Conservation (phyloP, 306 rosid species). For the Cicer cuneatum region DNA sequence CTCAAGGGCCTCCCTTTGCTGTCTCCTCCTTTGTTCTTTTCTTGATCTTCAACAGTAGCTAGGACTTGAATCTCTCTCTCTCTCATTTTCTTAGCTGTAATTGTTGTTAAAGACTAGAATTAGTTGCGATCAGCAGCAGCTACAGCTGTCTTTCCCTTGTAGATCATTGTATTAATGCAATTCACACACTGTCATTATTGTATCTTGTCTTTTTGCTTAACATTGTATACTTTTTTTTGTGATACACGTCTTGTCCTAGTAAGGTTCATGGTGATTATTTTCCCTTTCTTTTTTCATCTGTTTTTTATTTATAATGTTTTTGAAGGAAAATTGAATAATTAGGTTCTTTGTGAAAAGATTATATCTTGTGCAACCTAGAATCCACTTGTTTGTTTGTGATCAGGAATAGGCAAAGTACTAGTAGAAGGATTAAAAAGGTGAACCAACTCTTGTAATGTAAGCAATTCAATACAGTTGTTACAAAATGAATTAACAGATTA, state of each 20-base stretch:
- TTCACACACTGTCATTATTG: constrained; percentile 32
- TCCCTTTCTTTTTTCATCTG: background rate
- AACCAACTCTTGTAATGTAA: background rate
- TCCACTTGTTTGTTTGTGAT: constrained; percentile 3
- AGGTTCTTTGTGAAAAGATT: constrained; percentile 19
- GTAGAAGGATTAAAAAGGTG: constrained; percentile 10
- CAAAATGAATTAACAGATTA: too few species aligned
- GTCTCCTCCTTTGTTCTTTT: constrained; percentile 33
- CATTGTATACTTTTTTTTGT: background rate
- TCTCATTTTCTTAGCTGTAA: constrained; percentile 29
- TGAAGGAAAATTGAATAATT: constrained; percentile 16
- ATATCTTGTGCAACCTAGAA: background rate
- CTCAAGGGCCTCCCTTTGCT: constrained; percentile 8
- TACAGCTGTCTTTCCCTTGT: constrained; percentile 15
- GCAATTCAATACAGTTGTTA: background rate
- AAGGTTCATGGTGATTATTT: background rate
- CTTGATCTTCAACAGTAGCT: constrained; percentile 39
- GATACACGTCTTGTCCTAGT: constrained; percentile 2
- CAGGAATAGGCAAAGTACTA: background rate
- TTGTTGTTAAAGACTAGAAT: constrained; percentile 41
- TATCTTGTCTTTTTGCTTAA: constrained; percentile 30
- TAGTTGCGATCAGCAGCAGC: constrained; percentile 31
- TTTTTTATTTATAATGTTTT: background rate
- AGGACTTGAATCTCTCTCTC: constrained; percentile 34
- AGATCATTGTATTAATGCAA: constrained; percentile 40